Evolutionary conservation across 2,329 filamentous ascomycete genomes (phyloP).

Genomic region (Calonectria multiphialidica): DNA sequence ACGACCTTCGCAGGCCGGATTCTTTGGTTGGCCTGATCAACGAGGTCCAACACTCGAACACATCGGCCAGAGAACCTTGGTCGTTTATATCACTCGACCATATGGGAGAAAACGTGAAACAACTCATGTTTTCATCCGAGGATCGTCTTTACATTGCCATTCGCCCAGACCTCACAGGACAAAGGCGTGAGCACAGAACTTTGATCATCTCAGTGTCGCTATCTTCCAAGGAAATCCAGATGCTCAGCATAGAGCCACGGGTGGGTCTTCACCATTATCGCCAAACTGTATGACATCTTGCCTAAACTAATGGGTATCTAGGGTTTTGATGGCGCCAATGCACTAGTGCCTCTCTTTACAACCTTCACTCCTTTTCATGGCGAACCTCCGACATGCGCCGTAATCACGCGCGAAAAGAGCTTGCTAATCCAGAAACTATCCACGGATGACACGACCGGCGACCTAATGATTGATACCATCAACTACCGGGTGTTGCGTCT

Average conservation of each 20-base stretch:
- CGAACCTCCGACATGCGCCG: not conserved
- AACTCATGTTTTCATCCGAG: not conserved
- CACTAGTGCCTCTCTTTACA: conserved; percentile 5
- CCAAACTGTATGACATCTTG: not conserved
- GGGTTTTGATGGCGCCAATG: not conserved
- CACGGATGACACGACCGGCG: not conserved
- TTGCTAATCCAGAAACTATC: not conserved
- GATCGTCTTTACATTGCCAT: not conserved
- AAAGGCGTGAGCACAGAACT: not conserved
- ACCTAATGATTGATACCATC: not conserved
- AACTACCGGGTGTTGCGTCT: conserved; percentile 3
- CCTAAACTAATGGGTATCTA: not conserved
- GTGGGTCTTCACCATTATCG: not conserved
- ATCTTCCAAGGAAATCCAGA: not conserved
- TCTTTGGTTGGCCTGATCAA: not conserved
- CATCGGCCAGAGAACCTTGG: not conserved
- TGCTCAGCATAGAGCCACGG: not conserved
- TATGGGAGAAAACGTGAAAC: not conserved
- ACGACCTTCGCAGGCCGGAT: not conserved
- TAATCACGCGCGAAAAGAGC: not conserved
- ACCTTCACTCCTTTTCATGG: not conserved
- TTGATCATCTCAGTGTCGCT: not conserved
- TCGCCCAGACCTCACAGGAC: not conserved
- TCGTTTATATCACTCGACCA: not conserved
- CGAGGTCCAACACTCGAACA: not conserved